Evolutionary conservation across 495 filamentous ascomycete species (phyloP), one percentile per base, ranked within the genome.

Genomic region (Emericellopsis terricola): DNA sequence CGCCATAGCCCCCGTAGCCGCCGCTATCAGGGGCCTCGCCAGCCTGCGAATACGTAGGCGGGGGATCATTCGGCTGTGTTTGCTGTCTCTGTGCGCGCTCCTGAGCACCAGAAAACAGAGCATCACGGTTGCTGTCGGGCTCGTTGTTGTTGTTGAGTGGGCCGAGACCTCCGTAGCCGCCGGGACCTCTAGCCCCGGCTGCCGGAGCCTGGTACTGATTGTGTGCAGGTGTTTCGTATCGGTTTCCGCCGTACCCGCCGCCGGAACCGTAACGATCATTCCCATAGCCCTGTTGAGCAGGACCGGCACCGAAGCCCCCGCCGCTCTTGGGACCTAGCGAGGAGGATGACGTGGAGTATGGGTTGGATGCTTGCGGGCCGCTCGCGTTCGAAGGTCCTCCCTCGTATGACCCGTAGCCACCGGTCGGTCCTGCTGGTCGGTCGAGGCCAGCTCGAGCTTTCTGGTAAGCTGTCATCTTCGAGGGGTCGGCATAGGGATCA

Each of bases 91-190:
- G 57, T 8, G 50, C 48, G 27, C 71, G 49, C 29, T 79, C 65
- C 36, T 56, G 64, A 18, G 73, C 74, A 13, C 71, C 69, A 2
- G 70, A 71, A 42, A 86, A 83, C 8, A 56, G 41, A 10, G 65
- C 71, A 39, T 75, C 69, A 38, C 72, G 60, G 38, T 68, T 71
- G 31, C 59, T 58, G 42, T 75, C 71, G 4, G 49, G 4, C 45
- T 44, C 28, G 45, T 41, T 28, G 14, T 9, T 48, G 15, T 41
- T 39, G 31, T 49, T 56, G n/a, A n/a, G n/a, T n/a, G n/a, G n/a
- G 37, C 75, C 76, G 29, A 84, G 44, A 17, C 77, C 77, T 29
- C 81, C 81, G 44, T 87, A 87, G 31, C 80, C 80, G 39, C 78
- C 76, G 33, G 66, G 54, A 23, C 77, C 68, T 28, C 27, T 39